These are phyloP conservation scores for Arachnopeziza araneosa DNA, from an alignment of 2,329 filamentous ascomycete species.

Conservation along the genomic window DNA sequence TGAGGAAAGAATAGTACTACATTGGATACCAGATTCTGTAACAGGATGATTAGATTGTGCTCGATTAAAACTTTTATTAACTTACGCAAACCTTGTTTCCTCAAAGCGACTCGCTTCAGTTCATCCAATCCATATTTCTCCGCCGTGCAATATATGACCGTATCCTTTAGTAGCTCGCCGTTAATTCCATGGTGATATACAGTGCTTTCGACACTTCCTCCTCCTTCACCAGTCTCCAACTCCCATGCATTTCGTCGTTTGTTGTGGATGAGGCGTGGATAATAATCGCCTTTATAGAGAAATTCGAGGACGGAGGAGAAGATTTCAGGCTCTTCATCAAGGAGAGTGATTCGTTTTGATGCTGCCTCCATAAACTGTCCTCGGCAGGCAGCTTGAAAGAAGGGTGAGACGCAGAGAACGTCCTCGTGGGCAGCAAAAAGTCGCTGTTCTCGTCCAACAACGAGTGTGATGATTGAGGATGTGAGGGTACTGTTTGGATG, in stretches of 20 bases:
- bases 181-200: constrained; percentile 64
- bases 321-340: constrained; percentile 79
- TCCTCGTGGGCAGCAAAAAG: constrained; percentile 95
- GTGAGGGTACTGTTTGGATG: constrained; percentile 29
- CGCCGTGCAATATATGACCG: constrained; percentile 88
- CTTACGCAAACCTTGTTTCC: constrained; percentile 86
- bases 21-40: constrained; percentile 63
- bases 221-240: constrained; percentile 53
- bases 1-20: constrained; percentile 83
- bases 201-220: not conserved
- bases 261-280: constrained; percentile 81
- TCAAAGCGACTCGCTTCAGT: constrained; percentile 83
- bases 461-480: constrained; percentile 78
- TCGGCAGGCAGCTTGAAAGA: constrained; percentile 68
- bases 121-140: constrained; percentile 88
- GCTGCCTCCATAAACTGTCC: constrained; percentile 67
- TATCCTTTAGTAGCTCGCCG: constrained; percentile 81
- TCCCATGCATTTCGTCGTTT: constrained; percentile 83
- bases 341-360: constrained; percentile 72
- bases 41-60: not conserved
- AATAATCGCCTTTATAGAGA: constrained; percentile 61
- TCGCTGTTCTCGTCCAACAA: constrained; percentile 77
- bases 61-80: not conserved
- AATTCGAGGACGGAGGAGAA: constrained; percentile 94
- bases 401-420: constrained; percentile 78